phyloP scores from a whole-genome alignment of 2,329 filamentous ascomycete species.

The Colletotrichum navitas region DNA sequence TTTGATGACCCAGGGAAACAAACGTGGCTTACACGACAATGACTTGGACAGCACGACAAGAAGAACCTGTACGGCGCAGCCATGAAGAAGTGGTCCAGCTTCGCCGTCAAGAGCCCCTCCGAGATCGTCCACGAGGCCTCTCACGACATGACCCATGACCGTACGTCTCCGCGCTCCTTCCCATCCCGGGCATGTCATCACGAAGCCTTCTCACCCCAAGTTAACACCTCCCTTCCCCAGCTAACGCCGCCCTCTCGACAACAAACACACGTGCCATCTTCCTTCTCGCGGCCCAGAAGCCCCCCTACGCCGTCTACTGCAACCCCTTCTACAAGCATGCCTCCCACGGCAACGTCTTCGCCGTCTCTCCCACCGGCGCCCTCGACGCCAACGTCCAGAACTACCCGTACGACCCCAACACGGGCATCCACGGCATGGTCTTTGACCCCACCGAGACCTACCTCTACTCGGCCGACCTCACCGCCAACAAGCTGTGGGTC shows the following conservation, averaged over 20 bases:
- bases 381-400: slow-evolving; percentile 77
- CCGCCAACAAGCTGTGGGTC: slow-evolving; percentile 85
- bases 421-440: slow-evolving; percentile 85
- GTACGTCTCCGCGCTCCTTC: slow-evolving; percentile 61
- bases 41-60: slow-evolving; percentile 73
- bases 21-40: slow-evolving; percentile 41
- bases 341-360: slow-evolving; percentile 83
- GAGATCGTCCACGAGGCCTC: slow-evolving; percentile 82
- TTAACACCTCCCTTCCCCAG: slow-evolving; percentile 55
- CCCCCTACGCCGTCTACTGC: slow-evolving; percentile 87
- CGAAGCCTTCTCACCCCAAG: background rate
- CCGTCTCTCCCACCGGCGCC: slow-evolving; percentile 67
- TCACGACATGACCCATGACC: slow-evolving; percentile 80
- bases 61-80: slow-evolving; percentile 90
- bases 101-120: slow-evolving; percentile 79
- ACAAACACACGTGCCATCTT: slow-evolving; percentile 93
- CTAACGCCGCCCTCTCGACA: slow-evolving; percentile 73
- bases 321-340: slow-evolving; percentile 93
- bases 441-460: slow-evolving; percentile 81
- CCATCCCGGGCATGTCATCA: too few relatives aligned
- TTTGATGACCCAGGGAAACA: background rate
- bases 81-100: slow-evolving; percentile 95
- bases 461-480: slow-evolving; percentile 84
- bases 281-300: slow-evolving; percentile 80
- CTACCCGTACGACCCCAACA: slow-evolving; percentile 76